Evolutionary conservation across 2,329 filamentous ascomycete genomes (phyloP), one percentile per base, ranked within the genome.

Genomic region (Apiospora phragmitis): DNA sequence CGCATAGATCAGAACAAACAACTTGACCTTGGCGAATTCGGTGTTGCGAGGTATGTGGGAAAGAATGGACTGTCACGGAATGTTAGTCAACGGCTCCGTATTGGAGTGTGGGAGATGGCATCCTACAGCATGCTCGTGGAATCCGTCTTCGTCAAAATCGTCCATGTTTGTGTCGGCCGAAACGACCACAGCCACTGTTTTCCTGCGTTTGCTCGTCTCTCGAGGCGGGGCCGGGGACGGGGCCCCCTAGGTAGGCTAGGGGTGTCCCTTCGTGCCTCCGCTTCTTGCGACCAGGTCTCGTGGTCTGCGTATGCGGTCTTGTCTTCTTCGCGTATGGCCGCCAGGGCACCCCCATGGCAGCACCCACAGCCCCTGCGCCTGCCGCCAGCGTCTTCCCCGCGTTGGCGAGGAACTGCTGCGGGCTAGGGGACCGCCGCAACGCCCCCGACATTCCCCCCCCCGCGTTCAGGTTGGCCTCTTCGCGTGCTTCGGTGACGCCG

Each of bases 221-320:
- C 38, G 59, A n/a, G 59, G 16, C 29, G 59, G 59, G 59, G 59
- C 29, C 16, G 29, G 59, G 16, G 59, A 38, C 29, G 11, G 42
- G 16, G 42, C 26, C 21, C 71, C 80, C 71, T 59, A 70, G 80
- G 70, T 71, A 21, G 21, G 18, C n/a, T 47, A 21, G 78, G 74
- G 69, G 83, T 84, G 69, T 86, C 84, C 75, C 84, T 84, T 77
- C 92, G 90, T 67, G 92, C 88, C 76, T 93, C 92, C 29, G 92
- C 93, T 83, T 98, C 95, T 80, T 98, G 94, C 18, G 92, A 94
- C 95, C 95, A 98, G 68, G 94, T 91, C 79, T 94, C 93, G 81
- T 96, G 94, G 80, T 98, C 95, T 73, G 90, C 91, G 80, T 92
- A 96, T 68, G 92, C 92, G 72, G 90, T 88, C 78, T 90, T 91